Conservation (phyloP, 2,329 filamentous ascomycete genomes). For the Colletotrichum caudatum region DNA sequence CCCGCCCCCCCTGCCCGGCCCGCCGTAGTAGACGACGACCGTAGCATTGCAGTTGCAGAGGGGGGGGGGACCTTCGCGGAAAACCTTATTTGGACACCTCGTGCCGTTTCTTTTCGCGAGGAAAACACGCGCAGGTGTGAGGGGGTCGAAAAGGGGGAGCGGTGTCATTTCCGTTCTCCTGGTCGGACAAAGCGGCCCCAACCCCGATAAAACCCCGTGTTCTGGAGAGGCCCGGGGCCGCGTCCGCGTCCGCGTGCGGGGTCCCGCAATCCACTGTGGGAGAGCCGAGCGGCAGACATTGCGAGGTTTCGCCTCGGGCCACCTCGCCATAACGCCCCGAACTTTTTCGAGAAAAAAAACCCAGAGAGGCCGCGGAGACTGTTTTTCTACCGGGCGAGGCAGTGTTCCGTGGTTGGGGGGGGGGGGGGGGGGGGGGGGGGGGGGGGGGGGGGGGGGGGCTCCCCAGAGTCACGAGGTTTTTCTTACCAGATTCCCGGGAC, state of each 20-base stretch:
- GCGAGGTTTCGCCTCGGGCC: neutral
- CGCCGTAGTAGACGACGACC: neutral
- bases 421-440: too few species aligned
- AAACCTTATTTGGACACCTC: constrained; percentile 2
- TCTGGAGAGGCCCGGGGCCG: too few species aligned
- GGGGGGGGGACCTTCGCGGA: neutral
- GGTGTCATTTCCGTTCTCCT: neutral
- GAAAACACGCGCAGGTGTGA: too few species aligned
- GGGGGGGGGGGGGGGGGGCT: too few species aligned
- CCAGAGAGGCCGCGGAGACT: neutral
- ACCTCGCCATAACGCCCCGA: neutral
- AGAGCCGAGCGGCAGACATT: neutral
- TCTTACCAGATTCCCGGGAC: neutral
- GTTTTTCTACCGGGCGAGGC: neutral
- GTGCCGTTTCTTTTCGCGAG: too few species aligned
- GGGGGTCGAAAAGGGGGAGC: too few species aligned
- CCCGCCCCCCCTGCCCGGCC: neutral
- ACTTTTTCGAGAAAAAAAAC: too few species aligned
- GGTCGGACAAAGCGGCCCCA: too few species aligned
- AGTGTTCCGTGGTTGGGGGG: too few species aligned
- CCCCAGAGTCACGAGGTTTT: neutral
- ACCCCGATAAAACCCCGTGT: too few species aligned
- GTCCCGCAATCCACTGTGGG: neutral
- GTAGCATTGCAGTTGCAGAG: neutral
- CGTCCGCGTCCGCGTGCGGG: neutral